These are phyloP conservation scores for Stellera chamaejasme DNA, from an alignment of 345 rosid genomes.

Conservation along the genomic window DNA sequence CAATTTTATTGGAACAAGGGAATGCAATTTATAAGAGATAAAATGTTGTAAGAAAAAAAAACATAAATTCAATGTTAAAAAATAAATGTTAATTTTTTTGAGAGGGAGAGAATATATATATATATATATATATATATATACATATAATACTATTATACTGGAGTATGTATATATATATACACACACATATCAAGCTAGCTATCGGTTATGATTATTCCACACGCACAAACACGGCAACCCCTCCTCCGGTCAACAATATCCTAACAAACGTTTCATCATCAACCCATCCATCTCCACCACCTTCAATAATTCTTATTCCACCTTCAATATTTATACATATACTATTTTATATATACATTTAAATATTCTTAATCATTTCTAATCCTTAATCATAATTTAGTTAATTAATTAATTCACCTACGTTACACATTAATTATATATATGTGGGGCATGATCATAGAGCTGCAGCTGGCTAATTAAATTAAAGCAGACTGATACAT, in stretches of 20 bases:
- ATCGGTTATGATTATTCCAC: slow-evolving; percentile 73
- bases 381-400: neutral
- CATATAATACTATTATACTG: too few relatives aligned
- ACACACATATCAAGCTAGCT: slow-evolving; percentile 47
- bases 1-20: too few relatives aligned
- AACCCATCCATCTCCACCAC: neutral
- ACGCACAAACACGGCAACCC: slow-evolving; percentile 3
- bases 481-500: slow-evolving; percentile 15
- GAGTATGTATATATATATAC: slow-evolving; percentile 20
- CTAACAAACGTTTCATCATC: slow-evolving; percentile 41
- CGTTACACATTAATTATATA: neutral
- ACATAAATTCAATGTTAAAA: too few relatives aligned
- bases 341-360: neutral
- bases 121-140: too few relatives aligned
- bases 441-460: slow-evolving; percentile 13
- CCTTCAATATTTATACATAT: neutral
- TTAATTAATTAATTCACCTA: neutral
- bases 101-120: too few relatives aligned
- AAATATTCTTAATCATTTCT: neutral
- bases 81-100: too few relatives aligned
- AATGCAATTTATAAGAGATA: too few relatives aligned
- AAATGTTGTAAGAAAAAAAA: too few relatives aligned
- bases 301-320: neutral
- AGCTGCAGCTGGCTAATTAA: slow-evolving; percentile 25
- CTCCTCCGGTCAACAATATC: slow-evolving; percentile 63